phyloP scores from a whole-genome alignment of 192 early-diverging fungal species.

The Linderina pennispora region DNA sequence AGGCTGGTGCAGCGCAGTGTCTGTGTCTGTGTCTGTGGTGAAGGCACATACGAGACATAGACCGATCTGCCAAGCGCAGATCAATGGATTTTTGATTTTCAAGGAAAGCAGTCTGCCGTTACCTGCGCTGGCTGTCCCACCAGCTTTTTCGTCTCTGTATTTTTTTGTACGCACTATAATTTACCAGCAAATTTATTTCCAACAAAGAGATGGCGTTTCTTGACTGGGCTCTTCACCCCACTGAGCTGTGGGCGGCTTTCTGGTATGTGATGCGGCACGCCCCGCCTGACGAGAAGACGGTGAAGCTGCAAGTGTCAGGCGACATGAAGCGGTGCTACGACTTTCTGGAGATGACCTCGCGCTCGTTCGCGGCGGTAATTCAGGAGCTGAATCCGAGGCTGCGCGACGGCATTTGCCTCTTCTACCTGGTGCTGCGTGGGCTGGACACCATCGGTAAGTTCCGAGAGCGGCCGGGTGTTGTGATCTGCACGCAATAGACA shows the following conservation, averaged over 20 bases:
- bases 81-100: no score
- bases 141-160: not conserved
- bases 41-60: no score
- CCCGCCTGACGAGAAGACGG: slow-evolving; percentile 51
- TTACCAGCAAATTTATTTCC: not conserved
- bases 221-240: slow-evolving; percentile 71
- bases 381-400: slow-evolving; percentile 73
- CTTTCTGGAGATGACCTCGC: slow-evolving; percentile 89
- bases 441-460: slow-evolving; percentile 85
- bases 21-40: no score
- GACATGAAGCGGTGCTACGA: slow-evolving; percentile 77
- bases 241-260: slow-evolving; percentile 79
- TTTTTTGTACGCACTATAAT: not conserved
- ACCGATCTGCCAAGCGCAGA: no score
- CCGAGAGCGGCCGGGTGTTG: not conserved
- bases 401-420: slow-evolving; percentile 84
- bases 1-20: no score
- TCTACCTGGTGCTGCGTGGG: slow-evolving; percentile 93
- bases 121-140: not conserved
- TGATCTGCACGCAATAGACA: not conserved
- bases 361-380: slow-evolving; percentile 95
- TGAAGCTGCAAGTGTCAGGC: slow-evolving; percentile 45
- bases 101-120: not conserved
- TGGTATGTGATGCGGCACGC: slow-evolving; percentile 56
- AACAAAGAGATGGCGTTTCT: slow-evolving; percentile 47